phyloP scores from a whole-genome alignment of 768 basidiomycete genomes.

The Mycena albidolilacea region DNA sequence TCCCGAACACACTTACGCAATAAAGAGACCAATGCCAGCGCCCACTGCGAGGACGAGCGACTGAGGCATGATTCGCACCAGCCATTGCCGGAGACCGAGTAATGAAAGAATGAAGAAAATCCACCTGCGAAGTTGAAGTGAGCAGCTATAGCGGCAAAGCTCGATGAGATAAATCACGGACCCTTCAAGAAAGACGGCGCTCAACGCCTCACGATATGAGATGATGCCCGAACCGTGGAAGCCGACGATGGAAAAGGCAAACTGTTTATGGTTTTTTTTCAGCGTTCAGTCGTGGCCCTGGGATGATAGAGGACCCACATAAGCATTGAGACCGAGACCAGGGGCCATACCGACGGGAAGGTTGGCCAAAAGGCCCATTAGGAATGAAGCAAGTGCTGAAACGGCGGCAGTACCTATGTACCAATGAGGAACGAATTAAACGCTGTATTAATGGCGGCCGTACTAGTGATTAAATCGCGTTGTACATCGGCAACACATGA shows the following conservation, averaged over 20 bases:
- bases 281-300: not conserved
- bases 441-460: constrained; percentile 78
- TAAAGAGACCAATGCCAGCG: constrained; percentile 90
- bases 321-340: constrained; percentile 87
- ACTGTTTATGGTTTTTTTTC: constrained; percentile 56
- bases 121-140: constrained; percentile 64
- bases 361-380: constrained; percentile 90
- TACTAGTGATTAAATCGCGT: constrained; percentile 86
- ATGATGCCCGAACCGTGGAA: constrained; percentile 84
- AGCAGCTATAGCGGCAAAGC: constrained; percentile 3
- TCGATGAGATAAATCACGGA: constrained; percentile 49
- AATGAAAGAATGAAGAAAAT: constrained; percentile 86
- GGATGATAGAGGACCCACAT: constrained; percentile 62
- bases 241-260: constrained; percentile 91
- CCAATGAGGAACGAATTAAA: constrained; percentile 89
- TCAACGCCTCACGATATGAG: constrained; percentile 83
- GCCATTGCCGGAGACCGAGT: constrained; percentile 90
- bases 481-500: constrained; percentile 72
- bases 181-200: constrained; percentile 92
- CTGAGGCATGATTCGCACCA: constrained; percentile 90
- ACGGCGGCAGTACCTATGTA: constrained; percentile 75
- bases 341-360: constrained; percentile 93
- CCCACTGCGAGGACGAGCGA: constrained; percentile 89
- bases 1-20: constrained; percentile 69
- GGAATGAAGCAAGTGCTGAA: constrained; percentile 78